phyloP scores from a whole-genome alignment of 129 eudicot genomes.

The Smallanthus sonchifolius region DNA sequence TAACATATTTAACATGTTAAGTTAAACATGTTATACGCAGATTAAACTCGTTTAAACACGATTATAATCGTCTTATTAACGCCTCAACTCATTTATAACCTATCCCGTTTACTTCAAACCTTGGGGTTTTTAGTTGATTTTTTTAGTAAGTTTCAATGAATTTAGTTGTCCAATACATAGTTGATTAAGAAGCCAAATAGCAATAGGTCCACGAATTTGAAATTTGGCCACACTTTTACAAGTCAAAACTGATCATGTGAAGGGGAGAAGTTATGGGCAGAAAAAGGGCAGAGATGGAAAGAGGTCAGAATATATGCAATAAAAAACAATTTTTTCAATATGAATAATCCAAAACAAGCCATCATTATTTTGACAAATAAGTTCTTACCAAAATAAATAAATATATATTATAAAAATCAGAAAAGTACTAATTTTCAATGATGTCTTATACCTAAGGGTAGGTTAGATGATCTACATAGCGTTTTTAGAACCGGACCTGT shows the following conservation, averaged over 20 bases:
- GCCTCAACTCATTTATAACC: no score
- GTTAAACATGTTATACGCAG: no score
- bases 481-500: no score
- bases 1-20: no score
- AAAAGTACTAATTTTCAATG: no score
- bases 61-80: no score
- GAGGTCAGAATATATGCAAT: conserved; percentile 27
- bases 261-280: conserved; percentile 28
- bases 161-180: not conserved
- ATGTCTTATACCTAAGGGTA: no score
- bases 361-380: conserved; percentile 16
- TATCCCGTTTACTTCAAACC: no score
- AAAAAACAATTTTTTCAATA: conserved; percentile 23
- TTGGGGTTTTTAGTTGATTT: no score
- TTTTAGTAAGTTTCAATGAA: conserved; percentile 12
- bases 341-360: conserved; percentile 23
- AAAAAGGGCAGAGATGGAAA: conserved; percentile 24
- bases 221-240: not conserved
- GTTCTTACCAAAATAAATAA: not conserved
- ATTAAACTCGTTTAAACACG: no score
- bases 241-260: conserved; percentile 37
- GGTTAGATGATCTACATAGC: no score
- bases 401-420: not conserved
- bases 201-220: conserved; percentile 11
- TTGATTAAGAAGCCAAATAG: conserved; percentile 14